These are phyloP conservation scores for Herpetomonas samuelpessoai DNA, from an alignment of 208 protist genomes.

Conservation along the genomic window DNA sequence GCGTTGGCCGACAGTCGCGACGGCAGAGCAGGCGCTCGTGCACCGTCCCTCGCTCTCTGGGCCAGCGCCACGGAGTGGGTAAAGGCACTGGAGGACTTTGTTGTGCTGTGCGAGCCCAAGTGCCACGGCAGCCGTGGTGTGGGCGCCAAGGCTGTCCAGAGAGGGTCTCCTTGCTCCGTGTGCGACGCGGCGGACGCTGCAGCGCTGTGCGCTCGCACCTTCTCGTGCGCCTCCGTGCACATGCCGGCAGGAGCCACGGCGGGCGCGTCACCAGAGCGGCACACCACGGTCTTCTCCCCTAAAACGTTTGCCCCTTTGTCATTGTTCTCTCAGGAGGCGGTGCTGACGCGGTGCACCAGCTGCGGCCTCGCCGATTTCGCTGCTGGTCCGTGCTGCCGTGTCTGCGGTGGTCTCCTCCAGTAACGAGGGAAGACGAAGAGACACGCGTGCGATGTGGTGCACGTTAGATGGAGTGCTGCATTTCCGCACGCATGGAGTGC, in stretches of 20 bases:
- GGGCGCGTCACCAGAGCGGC: slow-evolving; percentile 13
- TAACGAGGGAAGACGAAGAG: too few relatives aligned
- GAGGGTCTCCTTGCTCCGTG: slow-evolving; percentile 53
- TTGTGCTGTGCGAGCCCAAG: too few relatives aligned
- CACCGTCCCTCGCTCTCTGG: slow-evolving; percentile 25
- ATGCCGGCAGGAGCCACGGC: background rate
- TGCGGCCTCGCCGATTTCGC: slow-evolving; percentile 71
- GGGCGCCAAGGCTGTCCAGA: too few relatives aligned
- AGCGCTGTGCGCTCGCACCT: slow-evolving; percentile 12
- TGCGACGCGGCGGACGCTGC: slow-evolving; percentile 30
- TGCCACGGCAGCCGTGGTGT: background rate
- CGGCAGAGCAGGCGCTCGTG: too few relatives aligned
- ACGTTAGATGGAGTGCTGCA: too few relatives aligned
- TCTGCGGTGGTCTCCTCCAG: slow-evolving; percentile 70
- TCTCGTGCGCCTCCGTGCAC: slow-evolving; percentile 20
- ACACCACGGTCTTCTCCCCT: slow-evolving; percentile 78
- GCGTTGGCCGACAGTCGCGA: too few relatives aligned
- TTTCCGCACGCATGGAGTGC: too few relatives aligned
- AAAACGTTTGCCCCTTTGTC: slow-evolving; percentile 66
- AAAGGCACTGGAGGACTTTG: slow-evolving; percentile 21
- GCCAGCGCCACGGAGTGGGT: slow-evolving; percentile 24
- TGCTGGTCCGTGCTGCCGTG: slow-evolving; percentile 48
- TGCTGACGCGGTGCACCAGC: slow-evolving; percentile 51
- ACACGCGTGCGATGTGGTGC: too few relatives aligned
- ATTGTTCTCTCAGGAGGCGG: slow-evolving; percentile 48